These are phyloP conservation scores for Crinitomyces ghanaensis DNA, from an alignment of 805 yeast genomes.

Conservation along the genomic window DNA sequence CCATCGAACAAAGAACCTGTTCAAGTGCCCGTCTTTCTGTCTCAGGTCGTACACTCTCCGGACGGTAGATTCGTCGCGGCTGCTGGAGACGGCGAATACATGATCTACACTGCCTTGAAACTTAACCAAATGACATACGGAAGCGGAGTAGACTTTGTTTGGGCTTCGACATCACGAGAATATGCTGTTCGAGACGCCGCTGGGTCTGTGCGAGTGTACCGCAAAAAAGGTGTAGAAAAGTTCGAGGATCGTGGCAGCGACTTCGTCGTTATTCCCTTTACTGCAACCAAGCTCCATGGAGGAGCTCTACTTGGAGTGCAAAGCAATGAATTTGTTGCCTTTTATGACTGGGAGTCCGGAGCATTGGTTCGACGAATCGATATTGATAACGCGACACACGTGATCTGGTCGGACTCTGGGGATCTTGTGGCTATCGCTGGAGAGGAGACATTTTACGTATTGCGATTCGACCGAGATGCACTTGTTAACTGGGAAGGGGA, in stretches of 20 bases:
- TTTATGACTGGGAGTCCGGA: slow-evolving; percentile 92
- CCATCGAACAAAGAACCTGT: slow-evolving; percentile 89
- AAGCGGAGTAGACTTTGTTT: slow-evolving; percentile 76
- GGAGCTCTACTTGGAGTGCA: slow-evolving; percentile 84
- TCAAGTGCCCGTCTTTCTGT: slow-evolving; percentile 87
- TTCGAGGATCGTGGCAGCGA: slow-evolving; percentile 67
- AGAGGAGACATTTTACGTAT: slow-evolving; percentile 62
- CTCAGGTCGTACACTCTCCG: slow-evolving; percentile 80
- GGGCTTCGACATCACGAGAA: slow-evolving; percentile 86
- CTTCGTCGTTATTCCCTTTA: slow-evolving; percentile 50
- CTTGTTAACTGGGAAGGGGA: slow-evolving; percentile 60
- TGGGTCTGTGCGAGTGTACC: slow-evolving; percentile 56
- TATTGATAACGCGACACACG: slow-evolving; percentile 59
- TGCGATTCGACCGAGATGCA: slow-evolving; percentile 58
- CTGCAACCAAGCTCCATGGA: slow-evolving; percentile 55
- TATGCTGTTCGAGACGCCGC: slow-evolving; percentile 72
- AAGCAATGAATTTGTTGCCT: slow-evolving; percentile 64
- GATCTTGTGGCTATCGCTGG: slow-evolving; percentile 71
- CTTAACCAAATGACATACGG: slow-evolving; percentile 97
- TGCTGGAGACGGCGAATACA: slow-evolving; percentile 96
- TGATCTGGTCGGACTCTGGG: slow-evolving; percentile 90
- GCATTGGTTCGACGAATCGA: slow-evolving; percentile 77
- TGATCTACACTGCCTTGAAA: slow-evolving; percentile 90
- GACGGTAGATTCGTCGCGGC: slow-evolving; percentile 96
- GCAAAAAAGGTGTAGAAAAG: no score